Evolutionary conservation across 2,329 filamentous ascomycete species (phyloP).

Genomic region (Geosmithia morbida): DNA sequence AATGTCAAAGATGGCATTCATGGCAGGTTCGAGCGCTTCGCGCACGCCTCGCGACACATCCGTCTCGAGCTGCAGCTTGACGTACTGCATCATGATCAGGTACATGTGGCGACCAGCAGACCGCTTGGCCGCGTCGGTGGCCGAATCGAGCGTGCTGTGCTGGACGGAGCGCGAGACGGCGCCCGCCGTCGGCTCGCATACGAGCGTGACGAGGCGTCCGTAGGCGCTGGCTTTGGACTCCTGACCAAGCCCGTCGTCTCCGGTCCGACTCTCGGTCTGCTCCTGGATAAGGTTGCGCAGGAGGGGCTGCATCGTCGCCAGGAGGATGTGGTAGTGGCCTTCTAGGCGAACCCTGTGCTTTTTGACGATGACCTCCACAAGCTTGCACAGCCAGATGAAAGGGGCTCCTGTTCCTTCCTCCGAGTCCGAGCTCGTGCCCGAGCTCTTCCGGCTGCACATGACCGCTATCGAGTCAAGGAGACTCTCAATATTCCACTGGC

Average conservation of each 20-base stretch:
- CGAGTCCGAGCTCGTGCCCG: not conserved
- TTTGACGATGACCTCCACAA: conserved; percentile 41
- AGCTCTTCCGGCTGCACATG: conserved; percentile 6
- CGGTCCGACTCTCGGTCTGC: conserved; percentile 6
- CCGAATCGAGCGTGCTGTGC: conserved; percentile 37
- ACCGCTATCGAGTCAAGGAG: conserved; percentile 28
- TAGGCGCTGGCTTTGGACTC: conserved; percentile 33
- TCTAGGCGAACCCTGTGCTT: conserved; percentile 46
- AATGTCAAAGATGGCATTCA: conserved; percentile 45
- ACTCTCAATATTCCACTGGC: conserved; percentile 44
- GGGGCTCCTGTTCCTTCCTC: conserved; percentile 4
- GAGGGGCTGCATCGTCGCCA: conserved; percentile 39
- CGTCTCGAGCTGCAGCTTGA: conserved; percentile 45
- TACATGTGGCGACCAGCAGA: conserved; percentile 49
- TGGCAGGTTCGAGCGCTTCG: conserved; percentile 40
- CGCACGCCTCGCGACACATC: conserved; percentile 33
- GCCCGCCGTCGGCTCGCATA: conserved; percentile 43
- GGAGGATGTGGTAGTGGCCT: conserved; percentile 45
- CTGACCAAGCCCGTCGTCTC: conserved; percentile 13
- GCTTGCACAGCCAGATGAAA: conserved; percentile 33
- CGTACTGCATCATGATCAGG: conserved; percentile 41
- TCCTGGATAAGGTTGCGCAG: conserved; percentile 33
- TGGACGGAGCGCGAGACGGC: conserved; percentile 34
- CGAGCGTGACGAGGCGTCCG: conserved; percentile 39
- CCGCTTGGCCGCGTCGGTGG: conserved; percentile 44